Evolutionary conservation across 2,329 filamentous ascomycete genomes (phyloP), one percentile per base, ranked within the genome.

Genomic region (Diaporthe batatas): DNA sequence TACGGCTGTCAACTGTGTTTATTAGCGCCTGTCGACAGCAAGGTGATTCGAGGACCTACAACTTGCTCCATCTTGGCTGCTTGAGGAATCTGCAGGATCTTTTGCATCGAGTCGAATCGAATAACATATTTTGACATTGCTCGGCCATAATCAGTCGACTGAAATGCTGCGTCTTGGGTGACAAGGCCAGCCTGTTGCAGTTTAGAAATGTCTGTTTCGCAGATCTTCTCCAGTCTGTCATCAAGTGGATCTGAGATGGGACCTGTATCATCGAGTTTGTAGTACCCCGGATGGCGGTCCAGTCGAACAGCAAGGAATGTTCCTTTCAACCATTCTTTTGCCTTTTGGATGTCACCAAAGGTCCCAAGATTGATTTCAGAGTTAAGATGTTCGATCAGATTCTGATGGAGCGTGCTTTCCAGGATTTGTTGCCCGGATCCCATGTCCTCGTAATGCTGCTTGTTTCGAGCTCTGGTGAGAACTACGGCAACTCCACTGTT

Each of bases 51-150:
- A 25, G 5, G 16, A 82, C 90, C 83, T 83, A 94, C 93, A 77
- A 96, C 90, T 55, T 93, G 88, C 39, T 91, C 91, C 8, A 91
- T 84, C 10, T 87, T 89, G 0, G 91, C 87, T 53, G 87, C 88
- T 1, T 83, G 81, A n/a, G 89, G 87, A 68, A 96, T 84, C 0
- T 84, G 84, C 55, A 96, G 82, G 18, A 97, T 85, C 1, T 86
- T 80, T 76, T 91, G 92, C 93, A 96, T 97, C 0, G 94, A 96
- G 49, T 92, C 88, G 76, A 95, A 95, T 29, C 90, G 90, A 3
- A 96, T 85, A 83, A 94, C 96, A 79, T 96, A 97, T 62, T 90
- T 89, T 55, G 94, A 93, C 94, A 97, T 97, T 6, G 92, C 92
- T 71, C 92, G 87, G 1, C 94, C 94, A 78, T 92, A 94, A 64